Evolutionary conservation across 2,329 filamentous ascomycete genomes (phyloP).

Genomic region (Bipolaris oryzae): DNA sequence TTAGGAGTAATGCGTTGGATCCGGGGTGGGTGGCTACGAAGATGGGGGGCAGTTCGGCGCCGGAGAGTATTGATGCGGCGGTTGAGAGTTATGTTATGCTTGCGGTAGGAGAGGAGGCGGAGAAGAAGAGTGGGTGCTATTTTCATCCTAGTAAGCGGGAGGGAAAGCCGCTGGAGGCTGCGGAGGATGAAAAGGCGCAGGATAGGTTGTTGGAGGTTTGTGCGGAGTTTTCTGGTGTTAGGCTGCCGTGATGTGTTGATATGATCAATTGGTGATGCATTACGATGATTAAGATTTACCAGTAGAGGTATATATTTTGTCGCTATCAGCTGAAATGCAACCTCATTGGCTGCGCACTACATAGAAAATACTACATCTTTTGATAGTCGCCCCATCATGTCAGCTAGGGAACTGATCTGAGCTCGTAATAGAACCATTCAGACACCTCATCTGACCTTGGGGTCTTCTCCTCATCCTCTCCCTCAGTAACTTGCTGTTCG

Average conservation of each 20-base stretch:
- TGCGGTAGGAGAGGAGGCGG: slow-evolving; percentile 49
- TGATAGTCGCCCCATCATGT: background rate
- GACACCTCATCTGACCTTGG: slow-evolving; percentile 4
- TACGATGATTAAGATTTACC: background rate
- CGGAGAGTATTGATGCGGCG: slow-evolving; percentile 56
- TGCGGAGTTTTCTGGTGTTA: slow-evolving; percentile 45
- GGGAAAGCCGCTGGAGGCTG: slow-evolving; percentile 34
- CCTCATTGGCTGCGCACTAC: too few species aligned
- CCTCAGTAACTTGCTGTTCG: slow-evolving; percentile 18
- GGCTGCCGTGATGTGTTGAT: background rate
- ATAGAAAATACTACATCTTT: background rate
- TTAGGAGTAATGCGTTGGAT: slow-evolving; percentile 57
- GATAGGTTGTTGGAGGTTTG: slow-evolving; percentile 53
- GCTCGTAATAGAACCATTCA: background rate
- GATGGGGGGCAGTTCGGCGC: slow-evolving; percentile 58
- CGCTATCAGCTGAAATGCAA: background rate
- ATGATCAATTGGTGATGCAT: background rate
- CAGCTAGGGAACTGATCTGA: background rate
- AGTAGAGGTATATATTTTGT: background rate
- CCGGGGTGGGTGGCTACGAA: slow-evolving; percentile 63
- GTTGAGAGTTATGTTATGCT: slow-evolving; percentile 58
- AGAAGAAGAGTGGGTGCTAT: slow-evolving; percentile 48
- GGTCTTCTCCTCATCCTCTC: slow-evolving; percentile 43
- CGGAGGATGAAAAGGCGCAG: slow-evolving; percentile 51
- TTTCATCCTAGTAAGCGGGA: slow-evolving; percentile 43